Base-by-base conservation (phyloP, 805 yeast species). In the Yamadazyma sp. region DNA sequence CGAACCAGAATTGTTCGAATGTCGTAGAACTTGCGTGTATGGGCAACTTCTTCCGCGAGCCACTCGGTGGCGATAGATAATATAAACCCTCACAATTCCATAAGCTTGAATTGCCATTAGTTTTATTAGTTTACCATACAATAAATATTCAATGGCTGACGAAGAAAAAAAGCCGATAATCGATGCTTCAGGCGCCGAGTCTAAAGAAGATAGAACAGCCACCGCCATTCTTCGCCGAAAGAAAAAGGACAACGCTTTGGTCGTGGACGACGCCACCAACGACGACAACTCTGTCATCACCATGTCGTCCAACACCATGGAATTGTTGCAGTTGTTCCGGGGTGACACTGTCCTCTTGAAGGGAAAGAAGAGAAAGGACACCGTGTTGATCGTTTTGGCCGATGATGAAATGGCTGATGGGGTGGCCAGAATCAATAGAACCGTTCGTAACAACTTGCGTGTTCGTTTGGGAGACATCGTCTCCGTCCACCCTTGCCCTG, bases 371-470 rank as follows among this genome's bases (percentile, higher is more conserved):
- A 82, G 99, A 71, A 90, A 84, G 63, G 99, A 93, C 58, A 93
- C 99, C 16, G 98, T 93, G 11, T 75, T 93, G 62, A 87, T 93
- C 62, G 99, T 91, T 23, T 74, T 93, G 52, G 89, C 95, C 24
- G 98, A 93, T 60, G 99, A 93, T 59, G 98, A 91, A 55, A 78
- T 93, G 70, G 96, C 87, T 54, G 96, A 90, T 57, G 98, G 98
- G 41, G 84, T 87, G 39, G 93, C 95, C 52, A 76, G 98, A 62
- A 71, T 93, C 59, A 93, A 93, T 72, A 82, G 99, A 60, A 93
- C 90, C 54, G 96, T 91, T 27, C 84, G 99, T 71, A 88, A 87
- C 73, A 93, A 93, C 68, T 73, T 93, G 62, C 78, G 97, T 49
- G 90, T 93, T 40, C 81, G 97, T 62, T 75, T 93, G 49, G 97